Conservation (phyloP, 2,329 filamentous ascomycete genomes). For the Coniella lustricola region DNA sequence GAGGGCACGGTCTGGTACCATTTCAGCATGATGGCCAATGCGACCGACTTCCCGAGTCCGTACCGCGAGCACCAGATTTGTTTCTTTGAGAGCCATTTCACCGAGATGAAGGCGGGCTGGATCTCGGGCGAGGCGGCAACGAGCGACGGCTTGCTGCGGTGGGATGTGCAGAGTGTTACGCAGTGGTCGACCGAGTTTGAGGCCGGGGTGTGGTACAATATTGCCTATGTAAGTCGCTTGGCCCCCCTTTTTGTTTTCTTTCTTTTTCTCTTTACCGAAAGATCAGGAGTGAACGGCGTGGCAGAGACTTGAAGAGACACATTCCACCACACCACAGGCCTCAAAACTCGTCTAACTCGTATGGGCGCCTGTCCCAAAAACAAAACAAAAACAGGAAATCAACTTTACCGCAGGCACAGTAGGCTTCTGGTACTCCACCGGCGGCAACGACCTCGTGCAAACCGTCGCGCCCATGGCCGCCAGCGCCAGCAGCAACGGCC, state of each 20-base stretch:
- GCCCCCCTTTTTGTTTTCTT: background rate
- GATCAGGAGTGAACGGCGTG: no score
- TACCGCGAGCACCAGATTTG: conserved; percentile 60
- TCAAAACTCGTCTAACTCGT: no score
- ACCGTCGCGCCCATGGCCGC: conserved; percentile 51
- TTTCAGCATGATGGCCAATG: conserved; percentile 57
- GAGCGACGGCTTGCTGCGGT: conserved; percentile 50
- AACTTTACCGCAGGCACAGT: conserved; percentile 58
- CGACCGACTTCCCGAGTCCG: conserved; percentile 52
- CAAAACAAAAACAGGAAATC: no score
- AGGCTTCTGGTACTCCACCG: conserved; percentile 64
- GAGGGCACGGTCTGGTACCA: conserved; percentile 65
- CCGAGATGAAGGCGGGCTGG: conserved; percentile 65
- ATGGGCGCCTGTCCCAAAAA: no score
- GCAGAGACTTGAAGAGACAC: no score
- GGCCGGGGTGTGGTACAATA: conserved; percentile 65
- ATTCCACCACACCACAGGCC: no score
- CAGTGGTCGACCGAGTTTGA: conserved; percentile 58
- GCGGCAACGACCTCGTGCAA: conserved; percentile 47
- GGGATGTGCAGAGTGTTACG: conserved; percentile 53
- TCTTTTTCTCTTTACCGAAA: background rate
- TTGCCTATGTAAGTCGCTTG: conserved; percentile 57
- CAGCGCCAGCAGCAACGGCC: conserved; percentile 56
- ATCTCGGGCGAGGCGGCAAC: conserved; percentile 39
- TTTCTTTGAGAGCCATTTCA: conserved; percentile 65